Percentiles rank a stretch among this genome's conserved stretches.
Conservation (phyloP, 805 yeast genomes). For the Wickerhamomyces subpelliculosus region DNA sequence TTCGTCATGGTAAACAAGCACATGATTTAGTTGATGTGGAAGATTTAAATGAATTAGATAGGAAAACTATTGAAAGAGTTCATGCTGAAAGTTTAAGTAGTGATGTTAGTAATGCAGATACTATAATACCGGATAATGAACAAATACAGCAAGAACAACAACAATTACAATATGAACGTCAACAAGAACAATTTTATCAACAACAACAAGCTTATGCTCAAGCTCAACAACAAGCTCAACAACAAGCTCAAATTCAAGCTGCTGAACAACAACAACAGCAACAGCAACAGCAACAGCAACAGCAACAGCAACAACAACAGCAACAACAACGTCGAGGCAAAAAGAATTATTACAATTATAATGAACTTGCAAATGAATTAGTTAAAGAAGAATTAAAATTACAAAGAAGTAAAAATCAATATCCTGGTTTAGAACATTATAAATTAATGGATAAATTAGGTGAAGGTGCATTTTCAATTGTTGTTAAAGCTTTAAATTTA, state of each 20-base stretch:
- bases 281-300: not conserved
- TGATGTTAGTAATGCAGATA: not conserved
- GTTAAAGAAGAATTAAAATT: slow-evolving; percentile 18
- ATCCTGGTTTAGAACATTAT: slow-evolving; percentile 22
- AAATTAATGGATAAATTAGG: slow-evolving; percentile 42
- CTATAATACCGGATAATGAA: not conserved
- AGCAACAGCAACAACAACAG: not conserved
- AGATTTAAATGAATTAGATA: not conserved
- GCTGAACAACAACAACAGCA: not conserved
- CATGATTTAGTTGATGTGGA: slow-evolving; percentile 8
- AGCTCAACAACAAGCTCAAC: not conserved
- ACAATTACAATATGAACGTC: too few species aligned
- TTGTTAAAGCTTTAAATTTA: slow-evolving; percentile 60
- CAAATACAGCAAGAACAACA: not conserved
- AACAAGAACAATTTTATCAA: not conserved
- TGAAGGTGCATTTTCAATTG: slow-evolving; percentile 89
- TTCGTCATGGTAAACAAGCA: slow-evolving; percentile 37
- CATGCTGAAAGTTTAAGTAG: not conserved
- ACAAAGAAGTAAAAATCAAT: slow-evolving; percentile 4
- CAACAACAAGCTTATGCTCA: not conserved
- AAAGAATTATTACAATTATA: slow-evolving; percentile 15
- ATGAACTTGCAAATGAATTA: slow-evolving; percentile 20
- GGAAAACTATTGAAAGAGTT: not conserved
- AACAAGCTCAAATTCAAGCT: too few species aligned
- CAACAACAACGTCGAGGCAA: slow-evolving; percentile 1